Percentiles rank a stretch among this genome's conserved stretches.
phyloP scores from a whole-genome alignment of 768 basidiomycete genomes.

The Rhodotorula babjevae region DNA sequence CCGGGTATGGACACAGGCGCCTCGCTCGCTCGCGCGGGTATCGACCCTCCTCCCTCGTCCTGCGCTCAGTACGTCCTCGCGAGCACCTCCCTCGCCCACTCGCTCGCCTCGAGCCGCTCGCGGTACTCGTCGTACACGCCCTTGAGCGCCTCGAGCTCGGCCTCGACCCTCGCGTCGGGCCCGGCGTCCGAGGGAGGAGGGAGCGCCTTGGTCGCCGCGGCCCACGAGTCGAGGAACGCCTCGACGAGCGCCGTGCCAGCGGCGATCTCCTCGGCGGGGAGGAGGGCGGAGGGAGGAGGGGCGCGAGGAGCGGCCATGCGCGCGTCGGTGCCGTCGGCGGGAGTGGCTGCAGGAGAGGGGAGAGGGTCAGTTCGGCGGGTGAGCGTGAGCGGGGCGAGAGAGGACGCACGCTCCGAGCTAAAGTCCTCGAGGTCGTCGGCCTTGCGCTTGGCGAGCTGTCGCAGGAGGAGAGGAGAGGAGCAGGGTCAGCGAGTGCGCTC shows the following conservation, averaged over 20 bases:
- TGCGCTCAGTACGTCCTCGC: slow-evolving; percentile 20
- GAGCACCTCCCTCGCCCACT: slow-evolving; percentile 54
- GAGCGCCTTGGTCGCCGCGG: slow-evolving; percentile 51
- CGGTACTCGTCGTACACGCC: slow-evolving; percentile 61
- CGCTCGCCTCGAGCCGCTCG: slow-evolving; percentile 67
- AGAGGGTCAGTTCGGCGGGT: not conserved
- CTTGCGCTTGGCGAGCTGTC: slow-evolving; percentile 79
- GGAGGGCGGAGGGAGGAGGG: not conserved
- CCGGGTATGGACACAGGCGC: not conserved
- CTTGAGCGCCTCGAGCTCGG: slow-evolving; percentile 52
- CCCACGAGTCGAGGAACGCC: slow-evolving; percentile 69
- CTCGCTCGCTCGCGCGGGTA: not conserved
- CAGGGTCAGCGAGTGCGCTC: not conserved
- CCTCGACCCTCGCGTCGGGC: slow-evolving; percentile 51
- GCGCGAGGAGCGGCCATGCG: slow-evolving; percentile 2
- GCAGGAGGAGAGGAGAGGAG: not conserved
- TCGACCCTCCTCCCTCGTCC: not conserved
- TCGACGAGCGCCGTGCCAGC: slow-evolving; percentile 77
- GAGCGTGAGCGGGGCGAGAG: not conserved
- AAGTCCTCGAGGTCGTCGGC: slow-evolving; percentile 89
- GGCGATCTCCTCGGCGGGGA: slow-evolving; percentile 58
- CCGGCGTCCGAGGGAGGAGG: slow-evolving; percentile 53
- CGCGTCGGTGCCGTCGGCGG: slow-evolving; percentile 2
- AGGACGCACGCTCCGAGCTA: slow-evolving; percentile 51
- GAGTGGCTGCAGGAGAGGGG: slow-evolving; percentile 37